A percentile compares a stretch with the other conserved stretches of the same genome.
Evolutionary conservation across 768 basidiomycete species (phyloP).

Genomic region (Mycena amicta): DNA sequence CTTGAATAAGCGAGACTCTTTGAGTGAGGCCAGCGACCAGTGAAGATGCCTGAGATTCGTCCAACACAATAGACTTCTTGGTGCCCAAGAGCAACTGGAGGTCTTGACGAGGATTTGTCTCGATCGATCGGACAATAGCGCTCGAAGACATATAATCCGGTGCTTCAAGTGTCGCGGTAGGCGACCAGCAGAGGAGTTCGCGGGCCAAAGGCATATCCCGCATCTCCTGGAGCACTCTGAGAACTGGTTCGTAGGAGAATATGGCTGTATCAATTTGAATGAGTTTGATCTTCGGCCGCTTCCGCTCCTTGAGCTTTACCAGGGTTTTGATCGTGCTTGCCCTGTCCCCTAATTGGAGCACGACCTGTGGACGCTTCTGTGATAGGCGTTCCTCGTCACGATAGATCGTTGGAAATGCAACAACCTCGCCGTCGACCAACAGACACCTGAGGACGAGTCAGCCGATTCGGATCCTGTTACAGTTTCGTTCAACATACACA

Average conservation of each 20-base stretch:
- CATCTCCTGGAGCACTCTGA: slow-evolving; percentile 56
- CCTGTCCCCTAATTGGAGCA: slow-evolving; percentile 55
- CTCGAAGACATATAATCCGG: not conserved
- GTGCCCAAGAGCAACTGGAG: slow-evolving; percentile 42
- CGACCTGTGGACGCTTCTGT: slow-evolving; percentile 49
- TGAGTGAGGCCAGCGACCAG: slow-evolving; percentile 59
- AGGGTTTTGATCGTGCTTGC: slow-evolving; percentile 42
- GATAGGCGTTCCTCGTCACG: slow-evolving; percentile 57
- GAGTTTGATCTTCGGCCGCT: slow-evolving; percentile 38
- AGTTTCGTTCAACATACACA: slow-evolving; percentile 22
- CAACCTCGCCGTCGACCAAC: slow-evolving; percentile 46
- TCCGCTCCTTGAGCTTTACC: slow-evolving; percentile 37
- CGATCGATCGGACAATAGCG: slow-evolving; percentile 26
- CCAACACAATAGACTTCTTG: slow-evolving; percentile 47
- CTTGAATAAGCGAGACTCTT: slow-evolving; percentile 64
- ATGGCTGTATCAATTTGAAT: slow-evolving; percentile 63
- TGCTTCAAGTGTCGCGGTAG: slow-evolving; percentile 13
- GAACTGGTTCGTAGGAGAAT: slow-evolving; percentile 64
- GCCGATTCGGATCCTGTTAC: not conserved
- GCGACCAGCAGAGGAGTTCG: slow-evolving; percentile 57
- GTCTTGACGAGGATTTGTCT: slow-evolving; percentile 38
- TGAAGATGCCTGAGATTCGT: slow-evolving; percentile 49
- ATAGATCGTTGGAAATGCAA: slow-evolving; percentile 55
- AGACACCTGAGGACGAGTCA: slow-evolving; percentile 42
- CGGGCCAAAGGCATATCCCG: slow-evolving; percentile 45